phyloP scores from a whole-genome alignment of 2,329 filamentous ascomycete species.

The Neofusicoccum kwambonambiense region DNA sequence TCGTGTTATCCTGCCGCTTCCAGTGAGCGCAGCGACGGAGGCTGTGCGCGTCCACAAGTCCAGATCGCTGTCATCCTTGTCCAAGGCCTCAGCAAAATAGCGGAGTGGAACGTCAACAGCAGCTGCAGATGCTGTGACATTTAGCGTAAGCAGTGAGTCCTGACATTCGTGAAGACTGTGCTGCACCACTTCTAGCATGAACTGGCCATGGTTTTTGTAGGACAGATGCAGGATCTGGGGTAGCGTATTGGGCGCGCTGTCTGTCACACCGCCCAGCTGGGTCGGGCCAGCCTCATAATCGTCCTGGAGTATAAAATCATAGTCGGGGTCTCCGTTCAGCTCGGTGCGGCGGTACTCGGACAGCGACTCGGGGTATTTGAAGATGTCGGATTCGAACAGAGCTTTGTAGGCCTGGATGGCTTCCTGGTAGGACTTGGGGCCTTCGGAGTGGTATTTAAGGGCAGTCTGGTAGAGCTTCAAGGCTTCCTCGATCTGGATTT shows the following conservation, averaged over 20 bases:
- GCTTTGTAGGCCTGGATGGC: constrained; percentile 78
- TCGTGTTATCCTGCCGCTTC: constrained; percentile 58
- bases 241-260: constrained; percentile 75
- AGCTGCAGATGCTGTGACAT: constrained; percentile 37
- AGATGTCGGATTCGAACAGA: constrained; percentile 90
- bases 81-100: constrained; percentile 61
- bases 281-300: constrained; percentile 41
- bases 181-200: constrained; percentile 73
- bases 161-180: constrained; percentile 43
- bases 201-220: constrained; percentile 94
- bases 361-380: constrained; percentile 81
- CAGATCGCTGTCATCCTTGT: constrained; percentile 63
- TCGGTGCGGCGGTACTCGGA: constrained; percentile 79
- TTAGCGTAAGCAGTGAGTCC: constrained; percentile 29
- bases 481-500: constrained; percentile 95
- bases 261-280: constrained; percentile 59
- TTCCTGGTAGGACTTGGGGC: constrained; percentile 70
- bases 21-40: constrained; percentile 56
- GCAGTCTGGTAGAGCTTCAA: constrained; percentile 91
- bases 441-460: constrained; percentile 86
- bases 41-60: constrained; percentile 63
- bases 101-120: constrained; percentile 40
- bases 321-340: constrained; percentile 46
- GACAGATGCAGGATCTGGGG: constrained; percentile 89
- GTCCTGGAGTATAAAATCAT: constrained; percentile 41